Evolutionary conservation across 257 asterid genomes (phyloP).

Genomic region (Forsythia suspensa): DNA sequence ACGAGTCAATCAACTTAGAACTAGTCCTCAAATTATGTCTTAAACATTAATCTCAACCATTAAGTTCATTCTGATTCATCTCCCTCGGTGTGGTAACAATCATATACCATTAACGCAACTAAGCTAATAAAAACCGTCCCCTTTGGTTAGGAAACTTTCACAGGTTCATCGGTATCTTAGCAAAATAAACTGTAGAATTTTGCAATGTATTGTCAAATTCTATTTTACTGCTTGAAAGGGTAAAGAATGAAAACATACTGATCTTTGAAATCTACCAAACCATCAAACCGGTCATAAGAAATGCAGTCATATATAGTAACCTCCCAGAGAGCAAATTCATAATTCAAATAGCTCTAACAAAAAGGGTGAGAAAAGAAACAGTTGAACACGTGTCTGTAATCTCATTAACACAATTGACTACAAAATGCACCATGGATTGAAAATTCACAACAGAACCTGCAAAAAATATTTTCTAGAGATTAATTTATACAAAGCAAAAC

Average conservation of each 20-base stretch:
- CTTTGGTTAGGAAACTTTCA: background rate
- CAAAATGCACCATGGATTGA: background rate
- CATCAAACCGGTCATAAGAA: background rate
- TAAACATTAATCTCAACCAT: background rate
- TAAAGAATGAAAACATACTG: background rate
- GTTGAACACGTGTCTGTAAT: background rate
- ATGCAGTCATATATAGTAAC: background rate
- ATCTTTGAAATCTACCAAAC: background rate
- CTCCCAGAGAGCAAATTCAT: background rate
- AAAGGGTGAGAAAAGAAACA: background rate
- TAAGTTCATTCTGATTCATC: background rate
- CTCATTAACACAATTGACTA: background rate
- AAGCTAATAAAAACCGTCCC: background rate
- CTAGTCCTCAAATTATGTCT: background rate
- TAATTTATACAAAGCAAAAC: conserved; percentile 14
- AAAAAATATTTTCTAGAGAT: conserved; percentile 2
- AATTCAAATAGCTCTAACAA: background rate
- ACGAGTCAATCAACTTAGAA: background rate
- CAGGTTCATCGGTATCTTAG: background rate
- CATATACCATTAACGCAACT: background rate
- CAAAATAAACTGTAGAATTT: background rate
- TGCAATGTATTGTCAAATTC: background rate
- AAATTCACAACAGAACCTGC: conserved; percentile 3
- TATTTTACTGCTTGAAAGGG: background rate
- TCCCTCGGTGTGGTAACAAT: background rate